Base-by-base conservation (phyloP, 1,139 yeast genomes). In the Yamadazyma triangularis region DNA sequence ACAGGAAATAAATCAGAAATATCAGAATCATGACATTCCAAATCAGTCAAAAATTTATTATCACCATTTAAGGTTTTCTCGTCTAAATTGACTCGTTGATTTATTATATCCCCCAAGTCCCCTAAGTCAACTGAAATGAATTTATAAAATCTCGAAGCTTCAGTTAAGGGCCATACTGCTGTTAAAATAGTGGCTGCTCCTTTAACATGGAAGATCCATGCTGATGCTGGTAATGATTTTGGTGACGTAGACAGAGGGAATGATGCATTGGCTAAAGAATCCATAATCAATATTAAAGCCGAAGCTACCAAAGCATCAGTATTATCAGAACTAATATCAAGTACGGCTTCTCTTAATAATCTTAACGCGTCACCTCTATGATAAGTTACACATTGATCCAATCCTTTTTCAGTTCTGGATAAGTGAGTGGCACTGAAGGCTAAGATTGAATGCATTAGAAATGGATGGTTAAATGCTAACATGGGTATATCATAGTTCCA, bases 141-240 rank as follows among this genome's bases (percentile, higher is more conserved):
- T 52, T 81, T 79, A 53, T 79, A 77, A 52, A 82, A 82, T 31
- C 87, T 57, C 10, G 87, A 80, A 6, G 79, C 70, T 41, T 84
- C 89, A 11, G 93, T 86, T 33, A 88, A 64, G 3, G 96, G 96
- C 85, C 96, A 88, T 11, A 88, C 95, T 1, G 96, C 95, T 1
- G 95, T 84, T 34, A 89, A 64, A 29, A 89, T 89, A 0, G 96
- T 89, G 4, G 96, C 96, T 0, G 96, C 96, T 14, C 96, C 97
- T 47, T 93, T 85, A 10, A 89, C 96, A 51, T 89, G 96, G 64
- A 87, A 91, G 35, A 89, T 80, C 97, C 97, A 89, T 0, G 96
- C 95, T 6, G 91, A 80, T 1, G 96, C 91, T 1, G 96, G 95
- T 33, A 88, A 60, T 4, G 86, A 74, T 43, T 77, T 78, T 4